These are phyloP conservation scores for Didymella sp. DNA, from an alignment of 2,329 filamentous ascomycete species.

Conservation along the genomic window DNA sequence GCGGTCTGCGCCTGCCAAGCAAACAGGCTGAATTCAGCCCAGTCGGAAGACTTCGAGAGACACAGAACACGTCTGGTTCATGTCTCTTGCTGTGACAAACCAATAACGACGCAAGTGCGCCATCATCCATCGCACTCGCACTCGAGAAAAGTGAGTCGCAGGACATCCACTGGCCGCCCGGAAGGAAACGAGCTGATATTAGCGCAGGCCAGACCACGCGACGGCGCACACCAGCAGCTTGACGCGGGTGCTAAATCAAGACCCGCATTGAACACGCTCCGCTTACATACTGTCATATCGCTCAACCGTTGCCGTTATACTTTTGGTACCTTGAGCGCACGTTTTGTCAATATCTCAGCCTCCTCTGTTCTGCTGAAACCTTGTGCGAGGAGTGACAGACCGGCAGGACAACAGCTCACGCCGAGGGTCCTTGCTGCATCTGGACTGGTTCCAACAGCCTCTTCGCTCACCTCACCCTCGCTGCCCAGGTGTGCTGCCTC, in stretches of 20 bases:
- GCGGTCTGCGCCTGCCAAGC: conserved; percentile 10
- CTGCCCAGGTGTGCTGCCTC: conserved; percentile 33
- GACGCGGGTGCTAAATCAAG: conserved; percentile 13
- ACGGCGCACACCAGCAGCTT: conserved; percentile 16
- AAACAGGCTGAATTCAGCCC: conserved; percentile 10
- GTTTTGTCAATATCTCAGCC: conserved; percentile 14
- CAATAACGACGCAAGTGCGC: conserved; percentile 11
- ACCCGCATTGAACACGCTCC: conserved; percentile 19
- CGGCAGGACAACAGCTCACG: conserved; percentile 20
- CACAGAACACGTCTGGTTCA: conserved; percentile 14
- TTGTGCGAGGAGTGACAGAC: conserved; percentile 20
- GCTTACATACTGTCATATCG: conserved; percentile 20
- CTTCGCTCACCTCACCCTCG: conserved; percentile 32
- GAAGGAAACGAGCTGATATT: conserved; percentile 12
- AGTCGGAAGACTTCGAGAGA: not conserved
- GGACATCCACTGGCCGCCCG: conserved; percentile 2
- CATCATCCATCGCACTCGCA: conserved; percentile 1
- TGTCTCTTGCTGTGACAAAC: conserved; percentile 17
- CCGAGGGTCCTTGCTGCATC: conserved; percentile 30
- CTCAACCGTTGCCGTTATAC: conserved; percentile 17
- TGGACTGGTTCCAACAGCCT: conserved; percentile 26
- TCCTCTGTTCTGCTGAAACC: conserved; percentile 15
- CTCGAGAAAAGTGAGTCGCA: not conserved
- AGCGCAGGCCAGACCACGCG: conserved; percentile 20
- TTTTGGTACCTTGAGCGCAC: conserved; percentile 15